Evolutionary conservation across 2,329 filamentous ascomycete genomes (phyloP), one percentile per base, ranked within the genome.

Genomic region (Zymoseptoria brevis): DNA sequence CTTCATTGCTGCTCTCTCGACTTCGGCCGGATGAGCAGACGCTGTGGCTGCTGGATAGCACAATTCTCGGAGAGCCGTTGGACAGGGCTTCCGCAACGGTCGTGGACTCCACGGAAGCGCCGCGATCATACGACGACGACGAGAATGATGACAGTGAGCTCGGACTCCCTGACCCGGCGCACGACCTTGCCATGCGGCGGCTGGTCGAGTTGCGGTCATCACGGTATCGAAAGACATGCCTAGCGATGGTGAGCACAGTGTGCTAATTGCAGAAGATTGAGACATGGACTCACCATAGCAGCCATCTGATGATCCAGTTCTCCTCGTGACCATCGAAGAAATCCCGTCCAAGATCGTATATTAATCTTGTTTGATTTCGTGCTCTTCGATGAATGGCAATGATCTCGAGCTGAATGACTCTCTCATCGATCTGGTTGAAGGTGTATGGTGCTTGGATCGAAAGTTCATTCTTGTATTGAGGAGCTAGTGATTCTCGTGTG

Each of bases 301-400:
- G 74, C 77, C 77, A 79, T 24, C 74, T 70, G 19, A 77, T 77
- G 41, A 79, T 75, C 77, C 77, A 79, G 58, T 79, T 79, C 49
- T 72, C 72, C n/a, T 72, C 70, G 16, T 70, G 69, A 53, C 72
- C 73, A 24, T 64, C 65, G 51, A 72, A 72, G 29, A 60, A 61
- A 54, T 75, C 75, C 29, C 67, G 68, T 9, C 76, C 77, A 54
- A 71, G 66, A 9, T 74, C 69, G 57, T 77, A 79, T 61, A 73
- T 74, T 2, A 69, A 66, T 50, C 63, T 69, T 4, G 76, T 77
- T 7, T 72, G 65, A 1, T 62, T 60, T 11, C 71, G 68, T 16
- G 76, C 73, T 19, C 64, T 61, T 8, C 66, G 63, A 60, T 73
- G 76, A 19, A 78, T 72, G 26, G 65, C 67, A 58, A 75, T 50